Conservation (phyloP, 148 eudicot species). For the Talinum fruticosum region DNA sequence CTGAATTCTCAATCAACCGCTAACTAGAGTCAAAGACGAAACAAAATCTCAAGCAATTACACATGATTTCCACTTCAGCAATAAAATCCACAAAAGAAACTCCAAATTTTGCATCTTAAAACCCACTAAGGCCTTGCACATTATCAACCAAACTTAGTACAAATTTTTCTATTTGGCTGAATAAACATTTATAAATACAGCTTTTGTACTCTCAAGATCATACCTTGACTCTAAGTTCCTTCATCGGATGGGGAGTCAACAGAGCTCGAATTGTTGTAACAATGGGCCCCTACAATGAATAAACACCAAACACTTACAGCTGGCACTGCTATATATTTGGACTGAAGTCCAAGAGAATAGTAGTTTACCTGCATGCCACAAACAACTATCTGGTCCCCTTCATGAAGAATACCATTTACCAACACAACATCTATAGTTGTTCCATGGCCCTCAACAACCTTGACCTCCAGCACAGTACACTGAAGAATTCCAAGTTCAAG, state of each 20-base stretch:
- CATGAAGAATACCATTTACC: constrained; percentile 93
- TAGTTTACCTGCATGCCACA: constrained; percentile 79
- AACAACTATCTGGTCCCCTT: constrained; percentile 86
- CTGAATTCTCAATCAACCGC: no score
- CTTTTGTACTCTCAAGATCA: background rate
- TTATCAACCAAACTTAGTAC: background rate
- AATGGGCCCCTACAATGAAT: constrained; percentile 67
- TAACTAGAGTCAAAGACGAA: background rate
- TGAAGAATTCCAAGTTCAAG: constrained; percentile 30
- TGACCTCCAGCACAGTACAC: constrained; percentile 96
- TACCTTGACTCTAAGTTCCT: constrained; percentile 93
- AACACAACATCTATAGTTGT: constrained; percentile 87
- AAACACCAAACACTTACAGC: background rate
- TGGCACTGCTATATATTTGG: background rate
- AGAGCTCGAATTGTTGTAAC: constrained; percentile 81
- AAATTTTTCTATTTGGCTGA: background rate
- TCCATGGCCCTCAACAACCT: constrained; percentile 90
- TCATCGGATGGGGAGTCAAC: constrained; percentile 95
- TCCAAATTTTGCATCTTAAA: background rate
- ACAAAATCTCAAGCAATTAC: background rate
- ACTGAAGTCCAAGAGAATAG: background rate
- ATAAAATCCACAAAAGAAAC: background rate
- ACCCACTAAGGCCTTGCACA: background rate
- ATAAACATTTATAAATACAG: background rate
- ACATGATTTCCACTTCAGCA: background rate